phyloP scores from a whole-genome alignment of 768 basidiomycete genomes.

The Leccinum subtestaceum region DNA sequence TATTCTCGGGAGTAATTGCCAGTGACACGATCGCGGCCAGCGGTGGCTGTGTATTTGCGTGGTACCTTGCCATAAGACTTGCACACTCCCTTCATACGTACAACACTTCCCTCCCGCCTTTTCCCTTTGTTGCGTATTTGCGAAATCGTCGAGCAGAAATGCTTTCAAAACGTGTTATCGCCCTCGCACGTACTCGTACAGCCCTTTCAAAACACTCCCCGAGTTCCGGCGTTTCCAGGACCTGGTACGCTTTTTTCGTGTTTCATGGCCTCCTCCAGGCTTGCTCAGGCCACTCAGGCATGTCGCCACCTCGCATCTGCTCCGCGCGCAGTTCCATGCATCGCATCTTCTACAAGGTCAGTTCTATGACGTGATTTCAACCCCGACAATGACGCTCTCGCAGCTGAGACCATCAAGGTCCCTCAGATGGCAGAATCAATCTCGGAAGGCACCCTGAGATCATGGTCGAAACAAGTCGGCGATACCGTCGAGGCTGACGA shows the following conservation, averaged over 20 bases:
- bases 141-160: conserved; percentile 34
- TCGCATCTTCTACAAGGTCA: conserved; percentile 67
- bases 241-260: conserved; percentile 42
- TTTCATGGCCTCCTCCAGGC: not conserved
- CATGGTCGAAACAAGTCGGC: conserved; percentile 91
- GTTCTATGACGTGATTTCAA: conserved; percentile 26
- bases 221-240: conserved; percentile 37
- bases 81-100: not conserved
- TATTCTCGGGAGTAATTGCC: conserved; percentile 6
- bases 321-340: conserved; percentile 65
- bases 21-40: conserved; percentile 4
- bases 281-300: conserved; percentile 37
- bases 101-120: not conserved
- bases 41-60: conserved; percentile 17
- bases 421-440: conserved; percentile 99
- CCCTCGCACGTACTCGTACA: conserved; percentile 60
- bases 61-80: not conserved
- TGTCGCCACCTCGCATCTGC: conserved; percentile 43
- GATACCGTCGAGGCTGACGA: conserved; percentile 90
- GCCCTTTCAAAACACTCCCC: conserved; percentile 39
- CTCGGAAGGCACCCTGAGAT: conserved; percentile 93
- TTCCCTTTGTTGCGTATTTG: not conserved
- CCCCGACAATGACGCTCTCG: conserved; percentile 3
- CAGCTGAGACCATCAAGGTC: conserved; percentile 88
- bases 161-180: conserved; percentile 70